Evolutionary conservation across 306 rosid species (phyloP).

Genomic region (Trifolium fragiferum): DNA sequence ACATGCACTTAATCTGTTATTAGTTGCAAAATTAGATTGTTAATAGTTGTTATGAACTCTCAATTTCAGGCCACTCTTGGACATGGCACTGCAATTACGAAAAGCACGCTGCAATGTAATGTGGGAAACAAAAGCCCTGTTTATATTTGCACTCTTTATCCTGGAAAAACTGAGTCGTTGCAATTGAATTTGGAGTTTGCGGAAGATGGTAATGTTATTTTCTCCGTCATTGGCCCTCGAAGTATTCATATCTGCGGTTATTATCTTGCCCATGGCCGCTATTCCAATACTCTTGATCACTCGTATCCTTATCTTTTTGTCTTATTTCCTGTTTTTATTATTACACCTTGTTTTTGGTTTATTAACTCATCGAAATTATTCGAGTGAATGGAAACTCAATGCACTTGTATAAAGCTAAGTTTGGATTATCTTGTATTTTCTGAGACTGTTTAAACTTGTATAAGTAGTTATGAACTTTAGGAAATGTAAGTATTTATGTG

Average conservation of each 20-base stretch:
- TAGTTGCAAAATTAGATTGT: constrained; percentile 3
- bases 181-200: constrained; percentile 82
- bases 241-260: constrained; percentile 83
- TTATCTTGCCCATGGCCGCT: constrained; percentile 47
- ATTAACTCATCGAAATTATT: neutral
- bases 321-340: neutral
- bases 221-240: constrained; percentile 87
- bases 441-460: neutral
- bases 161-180: constrained; percentile 70
- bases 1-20: neutral
- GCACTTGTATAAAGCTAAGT: neutral
- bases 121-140: constrained; percentile 83
- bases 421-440: neutral
- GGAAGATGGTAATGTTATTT: constrained; percentile 71
- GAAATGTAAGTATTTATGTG: neutral
- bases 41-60: neutral
- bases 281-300: constrained; percentile 37
- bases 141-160: constrained; percentile 74
- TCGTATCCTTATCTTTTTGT: constrained; percentile 68
- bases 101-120: constrained; percentile 86
- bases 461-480: neutral
- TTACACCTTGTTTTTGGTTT: neutral
- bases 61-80: constrained; percentile 72
- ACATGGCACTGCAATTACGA: constrained; percentile 57
- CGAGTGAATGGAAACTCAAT: neutral